Evolutionary conservation across 179 eudicot species (phyloP).

Genomic region (Corrigiola litoralis): DNA sequence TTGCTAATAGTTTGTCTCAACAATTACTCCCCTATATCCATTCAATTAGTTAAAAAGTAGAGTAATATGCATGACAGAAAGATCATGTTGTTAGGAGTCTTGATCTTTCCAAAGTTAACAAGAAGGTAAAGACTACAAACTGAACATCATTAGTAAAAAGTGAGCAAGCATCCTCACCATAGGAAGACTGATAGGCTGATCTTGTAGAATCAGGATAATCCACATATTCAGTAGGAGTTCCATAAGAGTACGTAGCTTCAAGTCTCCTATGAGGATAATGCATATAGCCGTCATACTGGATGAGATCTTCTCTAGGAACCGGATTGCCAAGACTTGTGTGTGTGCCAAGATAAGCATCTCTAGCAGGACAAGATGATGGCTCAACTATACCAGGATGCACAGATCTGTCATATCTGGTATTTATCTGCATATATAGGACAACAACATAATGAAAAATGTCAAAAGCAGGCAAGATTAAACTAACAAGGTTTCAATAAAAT

Average conservation of each 20-base stretch:
- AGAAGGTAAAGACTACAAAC: neutral
- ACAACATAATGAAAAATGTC: neutral
- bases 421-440: constrained; percentile 19
- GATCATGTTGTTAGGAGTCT: too few species aligned
- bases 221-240: neutral
- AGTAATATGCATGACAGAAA: too few species aligned
- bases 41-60: too few species aligned
- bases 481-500: neutral
- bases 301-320: neutral
- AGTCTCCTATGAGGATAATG: constrained; percentile 6
- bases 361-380: constrained; percentile 10
- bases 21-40: neutral
- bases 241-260: constrained; percentile 3
- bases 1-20: neutral
- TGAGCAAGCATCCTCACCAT: constrained; percentile 8
- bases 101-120: too few species aligned
- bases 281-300: neutral
- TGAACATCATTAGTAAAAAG: neutral
- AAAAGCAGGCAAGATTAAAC: neutral
- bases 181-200: constrained; percentile 1
- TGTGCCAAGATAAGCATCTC: constrained; percentile 10
- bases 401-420: constrained; percentile 7
- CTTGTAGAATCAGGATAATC: constrained; percentile 6
- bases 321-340: neutral
- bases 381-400: constrained; percentile 16